Conservation (phyloP, 495 filamentous ascomycete species). For the Cercophora samala region DNA sequence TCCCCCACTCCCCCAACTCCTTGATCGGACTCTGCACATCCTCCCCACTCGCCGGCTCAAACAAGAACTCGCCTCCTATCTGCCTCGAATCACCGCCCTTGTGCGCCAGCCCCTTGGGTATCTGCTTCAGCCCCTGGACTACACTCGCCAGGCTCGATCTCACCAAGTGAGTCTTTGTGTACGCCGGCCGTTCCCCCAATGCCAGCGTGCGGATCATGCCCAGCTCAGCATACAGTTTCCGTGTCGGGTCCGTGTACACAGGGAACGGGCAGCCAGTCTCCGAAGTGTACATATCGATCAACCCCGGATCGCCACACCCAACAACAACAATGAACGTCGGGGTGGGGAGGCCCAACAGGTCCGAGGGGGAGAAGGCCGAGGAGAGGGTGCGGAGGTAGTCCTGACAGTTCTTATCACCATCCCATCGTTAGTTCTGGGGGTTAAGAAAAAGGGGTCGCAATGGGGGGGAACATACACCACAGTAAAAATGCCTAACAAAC, state of each 20-base stretch:
- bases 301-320: conserved; percentile 70
- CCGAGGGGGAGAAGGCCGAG: conserved; percentile 54
- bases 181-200: conserved; percentile 62
- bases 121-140: conserved; percentile 54
- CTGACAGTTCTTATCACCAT: conserved; percentile 59
- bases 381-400: conserved; percentile 67
- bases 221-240: conserved; percentile 65
- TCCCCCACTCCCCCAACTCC: conserved; percentile 18
- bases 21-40: conserved; percentile 34
- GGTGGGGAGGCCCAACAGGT: conserved; percentile 51
- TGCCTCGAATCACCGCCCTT: conserved; percentile 67
- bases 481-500: conserved; percentile 89
- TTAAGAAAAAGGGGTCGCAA: not conserved
- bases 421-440: not conserved
- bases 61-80: conserved; percentile 82
- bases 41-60: conserved; percentile 48
- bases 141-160: conserved; percentile 48
- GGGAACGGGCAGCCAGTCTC: conserved; percentile 68
- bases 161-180: conserved; percentile 55
- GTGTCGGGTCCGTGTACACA: conserved; percentile 76
- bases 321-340: conserved; percentile 68
- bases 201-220: conserved; percentile 65
- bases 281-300: conserved; percentile 66
- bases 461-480: conserved; percentile 52
- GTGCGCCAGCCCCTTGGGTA: conserved; percentile 50